Evolutionary conservation across 192 early-diverging fungal genomes (phyloP), one percentile per base, ranked within the genome.

Genomic region (Umbelopsis vinacea): DNA sequence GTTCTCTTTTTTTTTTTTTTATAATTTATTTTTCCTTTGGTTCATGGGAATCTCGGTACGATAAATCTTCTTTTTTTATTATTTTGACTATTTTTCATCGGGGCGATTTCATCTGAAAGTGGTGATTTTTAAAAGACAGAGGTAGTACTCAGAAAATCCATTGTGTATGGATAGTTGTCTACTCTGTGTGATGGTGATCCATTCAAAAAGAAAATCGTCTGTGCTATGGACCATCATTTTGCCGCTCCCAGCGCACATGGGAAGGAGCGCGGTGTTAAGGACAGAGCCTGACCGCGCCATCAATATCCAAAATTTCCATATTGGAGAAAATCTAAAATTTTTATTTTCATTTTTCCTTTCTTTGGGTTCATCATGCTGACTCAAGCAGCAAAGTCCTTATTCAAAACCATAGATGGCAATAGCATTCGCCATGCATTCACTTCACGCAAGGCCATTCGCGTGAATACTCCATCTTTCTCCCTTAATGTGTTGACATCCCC

Each of bases 141-240:
- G 40, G 40, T 43, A 43, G 40, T 6, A 43, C 40, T 43, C 40
- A 43, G 38, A 40, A 43, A 6, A 43, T 43, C 40, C 40, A 43
- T 43, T 43, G 40, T 43, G 40, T 43, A 43, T 43, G 40, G n/a
- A 43, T 43, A 43, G 40, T 11, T 12, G 40, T 43, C 40, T 43
- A n/a, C 55, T 63, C 29, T 63, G 57, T 63, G 57, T 63, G 57
- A 63, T 63, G 57, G 57, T 63, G 57, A 63, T 63, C 57, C 57
- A 29, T 63, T 17, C 48, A 0, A 50, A 46, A n/a, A n/a, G n/a
- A n/a, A 6, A 4, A 50, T 50, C n/a, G 48, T 50, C 48, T 21
- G 48, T 50, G 48, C 48, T 15, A 50, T 50, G 48, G 48, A 2
- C 48, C 48, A n/a, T 50, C n/a, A 19, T 50, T 50, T 50, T 50